Percentiles rank a stretch among this genome's conserved stretches.
Conservation (phyloP, 768 basidiomycete genomes). For the Antrodiella citrinella region DNA sequence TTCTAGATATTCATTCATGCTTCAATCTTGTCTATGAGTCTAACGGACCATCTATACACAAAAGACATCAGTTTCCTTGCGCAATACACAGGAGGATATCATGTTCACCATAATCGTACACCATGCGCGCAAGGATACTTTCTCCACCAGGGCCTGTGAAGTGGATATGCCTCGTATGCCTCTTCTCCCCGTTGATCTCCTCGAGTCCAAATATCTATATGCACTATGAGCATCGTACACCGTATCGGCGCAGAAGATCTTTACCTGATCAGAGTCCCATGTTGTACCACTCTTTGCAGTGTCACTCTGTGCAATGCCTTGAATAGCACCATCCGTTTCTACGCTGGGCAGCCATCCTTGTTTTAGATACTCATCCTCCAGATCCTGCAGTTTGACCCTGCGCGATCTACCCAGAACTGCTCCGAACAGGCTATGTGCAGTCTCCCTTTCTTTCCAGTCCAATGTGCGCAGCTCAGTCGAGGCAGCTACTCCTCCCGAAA, state of each 20-base stretch:
- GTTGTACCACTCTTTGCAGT: constrained; percentile 49
- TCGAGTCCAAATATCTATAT: constrained; percentile 56
- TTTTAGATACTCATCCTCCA: constrained; percentile 30
- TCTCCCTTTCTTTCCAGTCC: constrained; percentile 43
- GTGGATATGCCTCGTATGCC: constrained; percentile 52
- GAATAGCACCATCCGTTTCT: constrained; percentile 26
- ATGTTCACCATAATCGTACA: constrained; percentile 70
- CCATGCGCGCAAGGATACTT: constrained; percentile 45
- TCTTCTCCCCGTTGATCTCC: constrained; percentile 46
- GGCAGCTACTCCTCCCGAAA: constrained; percentile 55
- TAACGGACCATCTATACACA: not conserved
- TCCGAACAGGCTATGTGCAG: constrained; percentile 59
- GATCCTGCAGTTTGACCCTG: constrained; percentile 22
- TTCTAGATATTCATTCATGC: not conserved
- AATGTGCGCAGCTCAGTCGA: constrained; percentile 51
- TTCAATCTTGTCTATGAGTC: not conserved
- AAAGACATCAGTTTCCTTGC: not conserved
- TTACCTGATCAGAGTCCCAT: constrained; percentile 63
- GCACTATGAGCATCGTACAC: constrained; percentile 10
- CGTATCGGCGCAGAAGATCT: not conserved
- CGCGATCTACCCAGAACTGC: constrained; percentile 34
- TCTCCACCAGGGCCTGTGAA: constrained; percentile 56
- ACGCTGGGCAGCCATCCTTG: constrained; percentile 36
- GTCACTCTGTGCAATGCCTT: constrained; percentile 43
- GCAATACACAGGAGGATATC: too few relatives aligned